Percentiles rank a stretch among this genome's conserved stretches.
Evolutionary conservation across 83 land plant species (phyloP).

Genomic region (Thuja plicata): DNA sequence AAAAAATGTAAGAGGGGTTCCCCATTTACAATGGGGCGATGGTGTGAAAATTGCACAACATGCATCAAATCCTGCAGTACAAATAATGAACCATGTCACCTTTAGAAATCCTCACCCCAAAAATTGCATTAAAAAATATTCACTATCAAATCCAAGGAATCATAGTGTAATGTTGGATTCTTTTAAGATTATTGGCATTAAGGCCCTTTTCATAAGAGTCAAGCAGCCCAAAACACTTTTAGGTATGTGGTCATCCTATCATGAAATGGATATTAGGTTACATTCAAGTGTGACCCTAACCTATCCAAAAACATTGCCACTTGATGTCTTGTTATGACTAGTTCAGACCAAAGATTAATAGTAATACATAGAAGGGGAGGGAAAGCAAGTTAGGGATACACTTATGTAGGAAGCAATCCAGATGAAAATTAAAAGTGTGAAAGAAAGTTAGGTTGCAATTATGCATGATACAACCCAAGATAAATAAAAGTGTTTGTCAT

Average conservation of each 20-base stretch:
- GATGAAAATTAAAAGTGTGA: no score
- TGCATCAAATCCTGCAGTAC: background rate
- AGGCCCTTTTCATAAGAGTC: background rate
- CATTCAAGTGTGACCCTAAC: background rate
- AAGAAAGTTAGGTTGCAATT: background rate
- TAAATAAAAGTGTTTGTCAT: background rate
- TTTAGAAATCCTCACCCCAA: background rate
- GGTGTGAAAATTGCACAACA: no score
- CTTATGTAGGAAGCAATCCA: background rate
- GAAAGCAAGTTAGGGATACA: background rate
- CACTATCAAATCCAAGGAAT: background rate
- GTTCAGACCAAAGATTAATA: no score
- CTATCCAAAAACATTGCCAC: background rate
- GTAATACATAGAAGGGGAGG: background rate
- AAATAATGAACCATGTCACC: background rate
- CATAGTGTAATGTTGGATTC: background rate
- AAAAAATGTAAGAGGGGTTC: no score
- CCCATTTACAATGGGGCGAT: no score
- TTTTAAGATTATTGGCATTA: background rate
- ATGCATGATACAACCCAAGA: background rate
- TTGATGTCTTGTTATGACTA: background rate
- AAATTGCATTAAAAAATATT: background rate
- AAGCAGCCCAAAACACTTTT: background rate
- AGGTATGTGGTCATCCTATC: background rate
- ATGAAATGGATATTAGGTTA: background rate